Evolutionary conservation across 2,329 filamentous ascomycete genomes (phyloP).

Genomic region (Helicocarpus griseus): DNA sequence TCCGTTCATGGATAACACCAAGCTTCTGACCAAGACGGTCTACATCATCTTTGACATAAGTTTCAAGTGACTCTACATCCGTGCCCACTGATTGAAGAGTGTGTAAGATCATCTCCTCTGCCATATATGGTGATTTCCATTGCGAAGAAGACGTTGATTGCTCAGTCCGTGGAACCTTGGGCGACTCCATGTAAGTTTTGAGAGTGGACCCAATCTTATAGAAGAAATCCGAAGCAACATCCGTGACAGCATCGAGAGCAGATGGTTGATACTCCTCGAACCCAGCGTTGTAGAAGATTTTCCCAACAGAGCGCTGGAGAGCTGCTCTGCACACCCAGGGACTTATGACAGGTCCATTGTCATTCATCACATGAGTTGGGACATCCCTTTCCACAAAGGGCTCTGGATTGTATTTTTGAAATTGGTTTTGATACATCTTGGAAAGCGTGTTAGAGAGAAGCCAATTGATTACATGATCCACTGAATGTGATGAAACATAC

Average conservation of each 20-base stretch:
- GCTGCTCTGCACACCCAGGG: slow-evolving; percentile 72
- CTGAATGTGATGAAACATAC: slow-evolving; percentile 39
- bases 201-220: slow-evolving; percentile 70
- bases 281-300: slow-evolving; percentile 90
- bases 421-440: slow-evolving; percentile 94
- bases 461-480: background rate
- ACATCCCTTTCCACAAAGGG: slow-evolving; percentile 82
- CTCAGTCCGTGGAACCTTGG: slow-evolving; percentile 54
- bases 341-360: slow-evolving; percentile 80
- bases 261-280: slow-evolving; percentile 97
- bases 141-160: slow-evolving; percentile 30
- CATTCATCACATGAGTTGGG: slow-evolving; percentile 78
- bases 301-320: slow-evolving; percentile 80
- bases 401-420: slow-evolving; percentile 88
- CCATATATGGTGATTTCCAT: slow-evolving; percentile 61
- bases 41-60: slow-evolving; percentile 87
- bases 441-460: slow-evolving; percentile 11
- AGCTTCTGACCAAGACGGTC: slow-evolving; percentile 75
- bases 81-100: slow-evolving; percentile 75
- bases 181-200: slow-evolving; percentile 72
- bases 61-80: slow-evolving; percentile 70
- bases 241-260: slow-evolving; percentile 79
- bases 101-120: slow-evolving; percentile 81
- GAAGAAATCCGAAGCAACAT: slow-evolving; percentile 84
- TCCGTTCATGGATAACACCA: slow-evolving; percentile 77